Base-by-base conservation (phyloP, 768 basidiomycete species). In the Pulveroboletus sp. region DNA sequence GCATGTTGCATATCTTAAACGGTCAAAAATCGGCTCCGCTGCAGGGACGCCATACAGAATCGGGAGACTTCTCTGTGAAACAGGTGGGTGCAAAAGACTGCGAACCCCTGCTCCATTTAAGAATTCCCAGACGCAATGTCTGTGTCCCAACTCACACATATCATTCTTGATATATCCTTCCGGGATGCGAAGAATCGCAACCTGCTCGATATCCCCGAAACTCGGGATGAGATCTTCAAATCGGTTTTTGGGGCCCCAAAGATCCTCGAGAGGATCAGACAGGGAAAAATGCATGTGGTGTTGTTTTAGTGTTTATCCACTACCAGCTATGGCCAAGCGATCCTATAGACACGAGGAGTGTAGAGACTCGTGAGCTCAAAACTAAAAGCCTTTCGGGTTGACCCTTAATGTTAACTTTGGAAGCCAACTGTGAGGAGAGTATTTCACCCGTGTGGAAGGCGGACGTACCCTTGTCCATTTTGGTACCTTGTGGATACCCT, bases 401-500 rank as follows among this genome's bases (percentile, higher is more conserved):
- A 82, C 83, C 61, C 94, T 75, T 5, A 88, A 76, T 30, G 94
- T 93, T 53, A 93, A 66, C 94, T 93, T 62, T 21, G 50, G 42
- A 48, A 27, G 27, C 39, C 28, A 51, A 55, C 17, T 55, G 40
- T 54, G 39, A 57, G 41, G 39, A 36, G 27, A 14, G 39, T 31
- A 4, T 44, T 46, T 37, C 17, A 17, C 26, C 42, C 40, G 11
- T 9, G 31, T 30, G 49, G 39, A 32, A 18, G 21, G 24, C 5
- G 30, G 26, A 72, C 86, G 52, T 57, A 94, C 93, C 69, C 91
- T 78, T 43, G 94, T 96, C 82, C 86, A 97, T 64, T 96, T 95
- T n/a, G 94, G 94, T 26, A 95, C 89, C 63, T 94, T 94, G 72
- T 98, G 94, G 43, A 96, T 92, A 24, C 91, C 89, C 62, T 97